phyloP scores from a whole-genome alignment of 2,329 filamentous ascomycete species.

The Aspergillus oerlinghausenensis region DNA sequence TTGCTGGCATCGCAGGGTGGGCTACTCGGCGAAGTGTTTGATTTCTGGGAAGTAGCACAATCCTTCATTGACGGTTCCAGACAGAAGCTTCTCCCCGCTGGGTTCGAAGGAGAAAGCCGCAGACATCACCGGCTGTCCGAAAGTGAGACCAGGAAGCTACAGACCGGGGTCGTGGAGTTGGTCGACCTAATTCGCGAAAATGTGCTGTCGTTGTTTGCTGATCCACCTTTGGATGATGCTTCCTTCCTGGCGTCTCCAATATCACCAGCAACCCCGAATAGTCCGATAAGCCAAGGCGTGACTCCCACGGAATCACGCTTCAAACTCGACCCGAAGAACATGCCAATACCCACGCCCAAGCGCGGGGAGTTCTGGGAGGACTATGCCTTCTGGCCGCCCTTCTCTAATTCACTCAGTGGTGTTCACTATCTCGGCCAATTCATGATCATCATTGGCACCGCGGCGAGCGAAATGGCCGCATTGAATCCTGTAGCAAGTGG shows the following conservation, averaged over 20 bases:
- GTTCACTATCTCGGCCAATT: constrained; percentile 84
- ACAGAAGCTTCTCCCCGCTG: constrained; percentile 72
- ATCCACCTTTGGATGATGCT: constrained; percentile 85
- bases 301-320: constrained; percentile 67
- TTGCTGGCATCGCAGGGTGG: constrained; percentile 72
- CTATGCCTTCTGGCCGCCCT: constrained; percentile 92
- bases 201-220: constrained; percentile 75
- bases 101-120: constrained; percentile 75
- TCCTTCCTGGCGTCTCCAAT: constrained; percentile 80
- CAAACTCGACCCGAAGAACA: constrained; percentile 70
- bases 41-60: constrained; percentile 90
- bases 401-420: constrained; percentile 87
- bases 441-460: constrained; percentile 76
- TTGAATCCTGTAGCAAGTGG: constrained; percentile 62
- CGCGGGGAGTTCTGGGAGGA: constrained; percentile 86
- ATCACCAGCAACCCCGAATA: constrained; percentile 60
- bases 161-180: constrained; percentile 76
- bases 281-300: constrained; percentile 53
- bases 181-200: constrained; percentile 76
- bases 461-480: constrained; percentile 77
- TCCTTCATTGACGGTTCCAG: constrained; percentile 84
- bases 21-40: constrained; percentile 79
- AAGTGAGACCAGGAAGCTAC: constrained; percentile 66
- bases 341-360: constrained; percentile 71
- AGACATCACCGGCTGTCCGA: constrained; percentile 74